phyloP scores from a whole-genome alignment of 1,139 yeast species.

The Nakaseomyces kungkrabaensis region DNA sequence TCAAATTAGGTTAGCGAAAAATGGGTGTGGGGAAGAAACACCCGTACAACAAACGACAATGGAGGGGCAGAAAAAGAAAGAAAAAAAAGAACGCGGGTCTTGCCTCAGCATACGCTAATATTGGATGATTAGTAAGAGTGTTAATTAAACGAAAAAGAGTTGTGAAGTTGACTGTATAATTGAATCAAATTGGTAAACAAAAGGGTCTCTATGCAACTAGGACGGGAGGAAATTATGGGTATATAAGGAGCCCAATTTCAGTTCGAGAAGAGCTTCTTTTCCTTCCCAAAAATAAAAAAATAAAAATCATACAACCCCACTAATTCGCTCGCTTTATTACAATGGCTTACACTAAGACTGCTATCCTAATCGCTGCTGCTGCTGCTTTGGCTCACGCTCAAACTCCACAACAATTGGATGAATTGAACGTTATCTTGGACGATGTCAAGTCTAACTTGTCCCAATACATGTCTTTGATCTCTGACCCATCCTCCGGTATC shows the following conservation, averaged over 20 bases:
- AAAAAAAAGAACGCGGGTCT: not conserved
- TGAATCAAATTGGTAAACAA: too few relatives aligned
- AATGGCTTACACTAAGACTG: constrained; percentile 6
- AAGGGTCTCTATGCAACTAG: too few relatives aligned
- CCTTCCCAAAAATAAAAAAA: not conserved
- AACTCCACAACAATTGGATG: constrained; percentile 8
- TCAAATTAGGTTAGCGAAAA: too few relatives aligned
- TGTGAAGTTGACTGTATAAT: too few relatives aligned
- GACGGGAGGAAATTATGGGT: too few relatives aligned
- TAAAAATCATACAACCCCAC: not conserved
- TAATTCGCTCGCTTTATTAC: constrained; percentile 4
- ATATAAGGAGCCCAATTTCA: too few relatives aligned
- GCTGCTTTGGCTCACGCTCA: constrained; percentile 8
- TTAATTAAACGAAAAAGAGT: too few relatives aligned
- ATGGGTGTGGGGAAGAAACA: not conserved
- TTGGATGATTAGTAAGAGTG: too few relatives aligned
- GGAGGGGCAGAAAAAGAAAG: not conserved
- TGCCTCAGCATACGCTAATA: too few relatives aligned
- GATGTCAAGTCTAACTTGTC: constrained; percentile 8
- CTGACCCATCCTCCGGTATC: constrained; percentile 2
- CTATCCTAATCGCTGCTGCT: constrained; percentile 6
- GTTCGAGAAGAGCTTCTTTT: not conserved
- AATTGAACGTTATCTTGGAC: constrained; percentile 8
- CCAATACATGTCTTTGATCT: constrained; percentile 11
- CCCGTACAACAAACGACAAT: not conserved